phyloP scores from a whole-genome alignment of 2,329 filamentous ascomycete species.

The Fusarium sp. region DNA sequence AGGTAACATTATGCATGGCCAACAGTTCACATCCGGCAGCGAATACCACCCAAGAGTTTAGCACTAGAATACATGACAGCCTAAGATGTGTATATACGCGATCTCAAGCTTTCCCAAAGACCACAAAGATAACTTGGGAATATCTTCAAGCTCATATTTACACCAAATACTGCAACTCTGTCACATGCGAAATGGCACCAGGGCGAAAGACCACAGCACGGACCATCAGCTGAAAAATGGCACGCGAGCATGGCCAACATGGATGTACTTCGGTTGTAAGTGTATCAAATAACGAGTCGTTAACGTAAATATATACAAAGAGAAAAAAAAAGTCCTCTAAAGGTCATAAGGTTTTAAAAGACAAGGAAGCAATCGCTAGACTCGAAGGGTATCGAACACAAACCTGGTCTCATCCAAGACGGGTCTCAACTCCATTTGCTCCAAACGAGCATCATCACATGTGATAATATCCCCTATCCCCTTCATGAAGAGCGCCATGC shows the following conservation, averaged over 20 bases:
- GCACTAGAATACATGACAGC: background rate
- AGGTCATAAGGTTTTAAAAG: constrained; percentile 6
- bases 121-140: background rate
- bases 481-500: constrained; percentile 34
- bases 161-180: background rate
- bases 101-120: background rate
- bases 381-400: constrained; percentile 48
- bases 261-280: background rate
- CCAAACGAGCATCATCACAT: constrained; percentile 39
- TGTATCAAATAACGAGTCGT: background rate
- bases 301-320: background rate
- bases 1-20: background rate
- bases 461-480: constrained; percentile 11
- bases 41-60: background rate
- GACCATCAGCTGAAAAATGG: constrained; percentile 1
- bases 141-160: background rate
- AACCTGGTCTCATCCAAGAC: constrained; percentile 44
- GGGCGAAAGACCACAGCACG: constrained; percentile 15
- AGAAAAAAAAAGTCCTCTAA: background rate
- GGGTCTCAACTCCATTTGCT: constrained; percentile 43
- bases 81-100: background rate
- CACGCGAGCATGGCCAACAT: background rate
- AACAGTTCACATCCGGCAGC: background rate
- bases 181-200: constrained; percentile 27
- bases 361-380: constrained; percentile 34